A percentile compares a stretch with the other conserved stretches of the same genome.
Evolutionary conservation across 805 yeast species (phyloP).

Genomic region (Zygotorulaspora florentina): DNA sequence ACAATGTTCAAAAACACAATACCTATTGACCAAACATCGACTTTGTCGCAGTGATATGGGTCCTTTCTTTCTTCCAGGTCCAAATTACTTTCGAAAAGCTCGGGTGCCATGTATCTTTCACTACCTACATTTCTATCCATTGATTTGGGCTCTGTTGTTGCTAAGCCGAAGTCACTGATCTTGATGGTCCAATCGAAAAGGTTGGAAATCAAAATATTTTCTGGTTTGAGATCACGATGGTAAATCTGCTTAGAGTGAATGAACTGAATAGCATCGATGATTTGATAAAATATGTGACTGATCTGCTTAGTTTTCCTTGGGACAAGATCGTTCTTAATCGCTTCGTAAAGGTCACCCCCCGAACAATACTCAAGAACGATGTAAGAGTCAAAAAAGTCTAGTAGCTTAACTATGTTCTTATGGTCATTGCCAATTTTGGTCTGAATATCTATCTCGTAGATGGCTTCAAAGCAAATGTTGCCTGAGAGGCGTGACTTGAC

Average conservation of each 20-base stretch:
- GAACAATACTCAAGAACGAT: slow-evolving; percentile 78
- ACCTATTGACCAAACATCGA: slow-evolving; percentile 89
- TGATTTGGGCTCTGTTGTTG: slow-evolving; percentile 49
- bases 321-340: slow-evolving; percentile 57
- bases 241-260: slow-evolving; percentile 70
- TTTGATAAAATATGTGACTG: slow-evolving; percentile 54
- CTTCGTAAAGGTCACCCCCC: slow-evolving; percentile 82
- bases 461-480: slow-evolving; percentile 51
- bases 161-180: slow-evolving; percentile 73
- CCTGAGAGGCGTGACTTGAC: slow-evolving; percentile 37
- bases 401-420: slow-evolving; percentile 53
- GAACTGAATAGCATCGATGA: slow-evolving; percentile 70
- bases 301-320: slow-evolving; percentile 48
- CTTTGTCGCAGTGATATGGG: slow-evolving; percentile 71
- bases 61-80: slow-evolving; percentile 41
- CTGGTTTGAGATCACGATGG: slow-evolving; percentile 79
- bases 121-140: slow-evolving; percentile 82
- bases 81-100: slow-evolving; percentile 56
- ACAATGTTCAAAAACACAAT: slow-evolving; percentile 76
- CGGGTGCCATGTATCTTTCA: slow-evolving; percentile 95
- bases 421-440: slow-evolving; percentile 54
- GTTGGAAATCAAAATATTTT: slow-evolving; percentile 58
- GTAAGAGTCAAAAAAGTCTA: slow-evolving; percentile 64
- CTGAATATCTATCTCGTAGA: slow-evolving; percentile 64
- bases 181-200: slow-evolving; percentile 51